Conservation (phyloP, 2,329 filamentous ascomycete genomes). For the Ophiostoma sp. region DNA sequence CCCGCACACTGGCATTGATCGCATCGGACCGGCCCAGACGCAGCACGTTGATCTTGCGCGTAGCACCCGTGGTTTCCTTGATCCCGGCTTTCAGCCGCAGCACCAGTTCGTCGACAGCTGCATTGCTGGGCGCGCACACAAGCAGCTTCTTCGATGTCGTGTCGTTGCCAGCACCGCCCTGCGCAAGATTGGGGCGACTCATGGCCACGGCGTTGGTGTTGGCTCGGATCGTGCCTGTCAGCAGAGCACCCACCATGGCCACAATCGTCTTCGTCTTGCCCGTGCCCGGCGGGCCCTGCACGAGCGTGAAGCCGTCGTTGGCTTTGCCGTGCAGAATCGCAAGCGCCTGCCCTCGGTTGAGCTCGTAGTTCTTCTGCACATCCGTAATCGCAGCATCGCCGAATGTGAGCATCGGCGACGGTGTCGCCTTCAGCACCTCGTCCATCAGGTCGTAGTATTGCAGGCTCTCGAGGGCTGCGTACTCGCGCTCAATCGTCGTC, state of each 20-base stretch:
- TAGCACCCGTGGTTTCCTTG: constrained; percentile 66
- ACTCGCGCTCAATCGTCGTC: constrained; percentile 92
- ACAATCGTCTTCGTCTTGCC: constrained; percentile 98
- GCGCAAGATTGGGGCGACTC: constrained; percentile 36
- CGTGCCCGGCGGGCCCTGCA: constrained; percentile 92
- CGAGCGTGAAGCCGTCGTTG: constrained; percentile 94
- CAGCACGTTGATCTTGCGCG: constrained; percentile 75
- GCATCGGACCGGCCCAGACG: constrained; percentile 86
- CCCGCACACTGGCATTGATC: constrained; percentile 81
- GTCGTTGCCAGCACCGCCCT: constrained; percentile 32
- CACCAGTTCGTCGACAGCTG: constrained; percentile 92
- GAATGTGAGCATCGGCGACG: constrained; percentile 81
- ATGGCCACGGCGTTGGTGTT: constrained; percentile 43
- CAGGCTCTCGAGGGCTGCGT: constrained; percentile 80
- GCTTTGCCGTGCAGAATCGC: constrained; percentile 88
- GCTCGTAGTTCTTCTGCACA: constrained; percentile 68
- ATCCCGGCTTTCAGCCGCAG: constrained; percentile 85
- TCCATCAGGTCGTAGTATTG: constrained; percentile 95
- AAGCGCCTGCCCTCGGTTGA: constrained; percentile 85
- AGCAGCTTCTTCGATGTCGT: constrained; percentile 70
- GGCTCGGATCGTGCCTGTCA: constrained; percentile 52
- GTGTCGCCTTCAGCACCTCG: constrained; percentile 78
- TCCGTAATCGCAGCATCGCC: constrained; percentile 64
- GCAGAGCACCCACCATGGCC: constrained; percentile 84
- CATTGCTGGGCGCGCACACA: constrained; percentile 97